These are phyloP conservation scores for Colletotrichum falcatum DNA, from an alignment of 2,329 filamentous ascomycete genomes.

Conservation along the genomic window DNA sequence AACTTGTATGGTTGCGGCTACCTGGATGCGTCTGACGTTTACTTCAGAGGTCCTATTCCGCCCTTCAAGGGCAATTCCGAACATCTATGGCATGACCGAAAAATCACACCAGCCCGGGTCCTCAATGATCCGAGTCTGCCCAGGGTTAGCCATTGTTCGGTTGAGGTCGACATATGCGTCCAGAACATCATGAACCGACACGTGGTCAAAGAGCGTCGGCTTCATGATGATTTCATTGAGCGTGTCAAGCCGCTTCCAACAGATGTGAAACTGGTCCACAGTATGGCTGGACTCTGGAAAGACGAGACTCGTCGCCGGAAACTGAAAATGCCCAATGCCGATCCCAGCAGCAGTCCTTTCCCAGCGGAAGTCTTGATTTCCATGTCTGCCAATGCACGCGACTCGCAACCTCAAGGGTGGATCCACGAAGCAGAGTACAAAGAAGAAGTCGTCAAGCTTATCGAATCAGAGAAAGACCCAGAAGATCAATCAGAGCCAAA, in stretches of 20 bases:
- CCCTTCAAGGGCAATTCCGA: constrained; percentile 67
- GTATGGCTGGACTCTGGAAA: constrained; percentile 93
- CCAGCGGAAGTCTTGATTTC: constrained; percentile 84
- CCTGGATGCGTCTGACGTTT: constrained; percentile 77
- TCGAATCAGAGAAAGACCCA: constrained; percentile 70
- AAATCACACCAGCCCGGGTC: constrained; percentile 70
- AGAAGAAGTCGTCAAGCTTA: constrained; percentile 71
- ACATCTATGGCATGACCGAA: constrained; percentile 85
- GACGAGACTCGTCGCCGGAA: constrained; percentile 88
- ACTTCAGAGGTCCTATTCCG: constrained; percentile 83
- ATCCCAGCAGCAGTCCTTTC: constrained; percentile 80
- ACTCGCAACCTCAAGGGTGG: constrained; percentile 83
- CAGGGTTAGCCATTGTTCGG: constrained; percentile 85
- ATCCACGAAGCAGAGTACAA: constrained; percentile 90
- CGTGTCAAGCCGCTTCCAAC: constrained; percentile 70
- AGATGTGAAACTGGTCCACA: constrained; percentile 87
- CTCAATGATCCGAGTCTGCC: constrained; percentile 74
- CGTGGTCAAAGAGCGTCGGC: constrained; percentile 77
- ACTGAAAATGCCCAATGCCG: constrained; percentile 72
- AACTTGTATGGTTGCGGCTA: constrained; percentile 96
- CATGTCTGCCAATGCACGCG: constrained; percentile 86
- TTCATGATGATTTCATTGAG: constrained; percentile 92
- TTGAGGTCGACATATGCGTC: constrained; percentile 91
- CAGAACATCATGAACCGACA: constrained; percentile 88
- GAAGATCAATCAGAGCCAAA: constrained; percentile 57